Conservation (phyloP, 768 basidiomycete genomes). For the Trametes meyenii region DNA sequence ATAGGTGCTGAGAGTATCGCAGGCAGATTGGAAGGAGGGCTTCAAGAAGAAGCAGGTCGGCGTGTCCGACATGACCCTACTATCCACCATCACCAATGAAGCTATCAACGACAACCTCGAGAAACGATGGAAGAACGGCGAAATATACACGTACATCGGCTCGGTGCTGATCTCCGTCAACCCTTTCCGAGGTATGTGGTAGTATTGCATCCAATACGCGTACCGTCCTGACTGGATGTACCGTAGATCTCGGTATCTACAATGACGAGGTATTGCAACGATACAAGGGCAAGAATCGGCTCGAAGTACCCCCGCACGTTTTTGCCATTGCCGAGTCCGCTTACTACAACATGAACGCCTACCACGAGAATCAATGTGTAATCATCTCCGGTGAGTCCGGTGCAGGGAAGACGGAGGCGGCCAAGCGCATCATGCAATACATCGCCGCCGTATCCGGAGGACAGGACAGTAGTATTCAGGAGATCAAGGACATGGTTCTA, state of each 20-base stretch:
- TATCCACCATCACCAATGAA: constrained; percentile 97
- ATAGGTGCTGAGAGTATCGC: constrained; percentile 2
- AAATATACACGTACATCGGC: constrained; percentile 99
- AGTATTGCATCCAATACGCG: neutral
- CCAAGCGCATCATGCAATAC: constrained; percentile 99
- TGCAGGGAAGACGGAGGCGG: constrained; percentile 98
- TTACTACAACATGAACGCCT: constrained; percentile 99
- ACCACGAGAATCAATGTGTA: constrained; percentile 99
- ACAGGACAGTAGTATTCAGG: constrained; percentile 88
- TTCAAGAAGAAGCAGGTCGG: constrained; percentile 99
- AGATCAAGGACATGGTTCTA: constrained; percentile 99
- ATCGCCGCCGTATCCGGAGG: constrained; percentile 95
- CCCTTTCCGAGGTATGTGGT: constrained; percentile 81
- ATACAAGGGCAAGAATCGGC: constrained; percentile 95
- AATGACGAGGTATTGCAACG: constrained; percentile 82
- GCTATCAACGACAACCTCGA: constrained; percentile 97
- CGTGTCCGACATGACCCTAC: constrained; percentile 97
- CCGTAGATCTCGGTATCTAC: constrained; percentile 93
- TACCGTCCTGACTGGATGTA: constrained; percentile 15
- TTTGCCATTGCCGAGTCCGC: constrained; percentile 96
- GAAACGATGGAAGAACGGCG: constrained; percentile 92
- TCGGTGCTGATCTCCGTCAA: constrained; percentile 98
- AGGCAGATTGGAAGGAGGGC: constrained; percentile 99
- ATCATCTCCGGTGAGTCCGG: constrained; percentile 99
- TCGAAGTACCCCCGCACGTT: constrained; percentile 98